Percentiles rank a stretch among this genome's conserved stretches.
These are phyloP conservation scores for Geranomyces michiganensis DNA, from an alignment of 192 early-diverging fungal genomes.

Conservation along the genomic window DNA sequence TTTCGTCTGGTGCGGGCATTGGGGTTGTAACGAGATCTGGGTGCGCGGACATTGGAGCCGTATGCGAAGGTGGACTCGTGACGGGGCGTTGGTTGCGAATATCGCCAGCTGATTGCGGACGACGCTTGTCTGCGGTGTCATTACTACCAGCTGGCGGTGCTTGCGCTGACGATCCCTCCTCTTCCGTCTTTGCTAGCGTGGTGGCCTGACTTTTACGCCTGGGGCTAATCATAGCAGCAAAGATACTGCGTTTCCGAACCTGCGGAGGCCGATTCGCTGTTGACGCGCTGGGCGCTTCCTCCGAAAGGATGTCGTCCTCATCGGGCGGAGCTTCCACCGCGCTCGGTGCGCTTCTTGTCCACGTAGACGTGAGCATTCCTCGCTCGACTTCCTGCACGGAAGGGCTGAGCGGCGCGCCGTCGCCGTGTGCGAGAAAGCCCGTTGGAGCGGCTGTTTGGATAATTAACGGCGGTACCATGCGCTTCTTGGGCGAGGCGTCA, in stretches of 20 bases:
- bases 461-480: neutral
- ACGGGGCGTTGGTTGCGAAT: neutral
- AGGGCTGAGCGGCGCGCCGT: slow-evolving; percentile 36
- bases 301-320: slow-evolving; percentile 16
- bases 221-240: slow-evolving; percentile 12
- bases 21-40: slow-evolving; percentile 9
- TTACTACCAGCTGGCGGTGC: neutral
- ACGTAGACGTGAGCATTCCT: slow-evolving; percentile 31
- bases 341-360: slow-evolving; percentile 45
- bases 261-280: neutral
- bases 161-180: too few species aligned
- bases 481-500: neutral
- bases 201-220: slow-evolving; percentile 15
- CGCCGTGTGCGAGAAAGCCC: neutral
- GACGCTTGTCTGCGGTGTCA: neutral
- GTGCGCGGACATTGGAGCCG: slow-evolving; percentile 21
- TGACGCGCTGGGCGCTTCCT: neutral
- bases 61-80: slow-evolving; percentile 1
- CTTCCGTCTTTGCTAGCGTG: neutral
- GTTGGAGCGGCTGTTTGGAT: neutral
- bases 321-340: slow-evolving; percentile 36
- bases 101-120: slow-evolving; percentile 20
- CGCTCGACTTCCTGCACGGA: slow-evolving; percentile 43
- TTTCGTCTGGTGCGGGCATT: slow-evolving; percentile 1
- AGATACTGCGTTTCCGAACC: slow-evolving; percentile 8